phyloP scores from a whole-genome alignment of 2,329 filamentous ascomycete species.

The Neofusicoccum cordaticola region DNA sequence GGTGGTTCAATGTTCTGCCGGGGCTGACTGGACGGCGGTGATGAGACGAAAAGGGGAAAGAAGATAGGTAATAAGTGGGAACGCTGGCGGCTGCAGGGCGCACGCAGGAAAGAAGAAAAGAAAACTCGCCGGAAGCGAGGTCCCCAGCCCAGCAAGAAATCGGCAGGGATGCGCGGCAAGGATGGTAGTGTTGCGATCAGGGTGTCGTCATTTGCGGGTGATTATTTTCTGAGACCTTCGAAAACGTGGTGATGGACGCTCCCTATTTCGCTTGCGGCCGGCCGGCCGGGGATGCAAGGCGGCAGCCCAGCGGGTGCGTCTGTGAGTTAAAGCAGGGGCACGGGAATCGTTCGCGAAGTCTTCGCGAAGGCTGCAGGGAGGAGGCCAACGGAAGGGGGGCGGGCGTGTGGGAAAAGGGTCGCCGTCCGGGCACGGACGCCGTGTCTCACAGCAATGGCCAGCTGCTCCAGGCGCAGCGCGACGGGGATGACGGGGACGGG shows the following conservation, averaged over 20 bases:
- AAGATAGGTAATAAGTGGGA: constrained; percentile 1
- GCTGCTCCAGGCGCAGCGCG: constrained; percentile 3
- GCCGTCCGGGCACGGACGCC: constrained; percentile 1
- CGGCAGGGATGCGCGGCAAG: constrained; percentile 5
- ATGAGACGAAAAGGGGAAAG: constrained; percentile 1
- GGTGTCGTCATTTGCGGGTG: constrained; percentile 12
- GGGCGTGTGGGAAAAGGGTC: neutral
- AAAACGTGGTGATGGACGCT: constrained; percentile 14
- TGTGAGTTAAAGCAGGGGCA: constrained; percentile 2
- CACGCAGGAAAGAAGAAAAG: neutral
- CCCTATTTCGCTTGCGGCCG: constrained; percentile 12
- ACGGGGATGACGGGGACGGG: constrained; percentile 7
- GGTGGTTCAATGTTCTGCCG: neutral
- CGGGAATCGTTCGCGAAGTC: constrained; percentile 6
- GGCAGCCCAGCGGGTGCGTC: neutral
- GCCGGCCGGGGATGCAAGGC: constrained; percentile 9
- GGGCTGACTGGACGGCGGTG: neutral
- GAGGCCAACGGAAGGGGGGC: neutral
- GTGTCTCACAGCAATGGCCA: constrained; percentile 13
- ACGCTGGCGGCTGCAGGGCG: constrained; percentile 10
- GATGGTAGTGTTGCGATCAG: constrained; percentile 6
- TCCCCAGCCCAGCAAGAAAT: neutral
- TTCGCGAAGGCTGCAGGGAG: constrained; percentile 9
- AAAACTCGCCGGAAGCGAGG: neutral
- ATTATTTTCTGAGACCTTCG: neutral